Conservation (phyloP, 2,329 filamentous ascomycete species). For the Blastomyces gilchristii region DNA sequence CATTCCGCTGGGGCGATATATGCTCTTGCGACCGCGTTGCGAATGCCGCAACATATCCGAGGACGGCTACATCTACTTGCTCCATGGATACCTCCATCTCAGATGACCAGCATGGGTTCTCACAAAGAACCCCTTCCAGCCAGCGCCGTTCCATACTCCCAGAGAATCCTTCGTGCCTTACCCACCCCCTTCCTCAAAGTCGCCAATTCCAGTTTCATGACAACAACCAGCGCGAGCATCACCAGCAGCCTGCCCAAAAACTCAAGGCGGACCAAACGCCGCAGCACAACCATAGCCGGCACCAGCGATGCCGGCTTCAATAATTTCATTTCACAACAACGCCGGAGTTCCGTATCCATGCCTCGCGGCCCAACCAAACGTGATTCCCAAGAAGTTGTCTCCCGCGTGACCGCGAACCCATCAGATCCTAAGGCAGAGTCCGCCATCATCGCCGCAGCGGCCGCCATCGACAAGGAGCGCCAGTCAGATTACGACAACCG, state of each 20-base stretch:
- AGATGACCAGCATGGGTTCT: slow-evolving; percentile 71
- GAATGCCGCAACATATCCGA: slow-evolving; percentile 91
- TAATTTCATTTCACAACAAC: slow-evolving; percentile 18
- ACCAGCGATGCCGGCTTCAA: slow-evolving; percentile 14
- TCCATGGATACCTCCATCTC: slow-evolving; percentile 93
- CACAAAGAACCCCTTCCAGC: slow-evolving; percentile 64
- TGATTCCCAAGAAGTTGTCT: slow-evolving; percentile 13
- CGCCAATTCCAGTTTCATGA: slow-evolving; percentile 93
- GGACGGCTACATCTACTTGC: slow-evolving; percentile 89
- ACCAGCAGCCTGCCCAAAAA: slow-evolving; percentile 65
- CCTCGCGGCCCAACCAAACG: slow-evolving; percentile 16
- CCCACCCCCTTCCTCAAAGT: slow-evolving; percentile 86
- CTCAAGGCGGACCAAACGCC: slow-evolving; percentile 39
- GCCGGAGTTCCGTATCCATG: slow-evolving; percentile 15
- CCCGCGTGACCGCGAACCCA: slow-evolving; percentile 10
- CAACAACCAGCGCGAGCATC: slow-evolving; percentile 75
- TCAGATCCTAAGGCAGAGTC: slow-evolving; percentile 19
- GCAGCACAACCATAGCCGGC: slow-evolving; percentile 11
- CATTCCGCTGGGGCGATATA: slow-evolving; percentile 98
- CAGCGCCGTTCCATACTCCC: slow-evolving; percentile 75
- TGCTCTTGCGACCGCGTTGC: slow-evolving; percentile 82
- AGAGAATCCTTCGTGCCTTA: slow-evolving; percentile 78
- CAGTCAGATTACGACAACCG: slow-evolving; percentile 60
- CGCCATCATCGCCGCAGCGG: slow-evolving; percentile 43
- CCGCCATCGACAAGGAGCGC: slow-evolving; percentile 41